Conservation (phyloP, 805 yeast species). For the Ogataea dorogensis region DNA sequence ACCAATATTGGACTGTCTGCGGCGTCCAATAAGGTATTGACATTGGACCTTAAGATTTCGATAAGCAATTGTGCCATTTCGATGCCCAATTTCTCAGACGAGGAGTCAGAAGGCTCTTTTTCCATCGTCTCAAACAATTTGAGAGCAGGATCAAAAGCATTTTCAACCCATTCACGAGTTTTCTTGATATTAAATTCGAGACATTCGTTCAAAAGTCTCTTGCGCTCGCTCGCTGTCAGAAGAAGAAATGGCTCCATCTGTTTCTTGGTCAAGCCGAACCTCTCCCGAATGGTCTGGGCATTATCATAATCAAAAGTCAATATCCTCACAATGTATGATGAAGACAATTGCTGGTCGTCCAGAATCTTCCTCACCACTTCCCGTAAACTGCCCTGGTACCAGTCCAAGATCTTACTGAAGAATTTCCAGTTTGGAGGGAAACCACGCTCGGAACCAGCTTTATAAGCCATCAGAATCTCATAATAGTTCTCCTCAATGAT, state of each 20-base stretch:
- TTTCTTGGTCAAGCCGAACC: slow-evolving; percentile 48
- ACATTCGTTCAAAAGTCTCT: slow-evolving; percentile 73
- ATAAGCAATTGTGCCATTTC: slow-evolving; percentile 30
- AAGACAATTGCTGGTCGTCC: slow-evolving; percentile 53
- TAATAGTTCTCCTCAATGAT: slow-evolving; percentile 76
- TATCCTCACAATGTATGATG: slow-evolving; percentile 68
- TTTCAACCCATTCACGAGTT: slow-evolving; percentile 82
- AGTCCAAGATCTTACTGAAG: slow-evolving; percentile 54
- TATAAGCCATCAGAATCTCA: slow-evolving; percentile 69
- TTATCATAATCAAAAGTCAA: slow-evolving; percentile 75
- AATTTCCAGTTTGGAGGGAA: slow-evolving; percentile 79
- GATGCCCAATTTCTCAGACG: slow-evolving; percentile 27
- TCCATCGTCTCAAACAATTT: slow-evolving; percentile 60
- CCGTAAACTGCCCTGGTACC: slow-evolving; percentile 68
- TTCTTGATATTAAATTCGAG: slow-evolving; percentile 65
- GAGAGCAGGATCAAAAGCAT: slow-evolving; percentile 35
- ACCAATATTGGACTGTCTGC: slow-evolving; percentile 30
- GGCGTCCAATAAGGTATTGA: slow-evolving; percentile 40
- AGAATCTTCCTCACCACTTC: slow-evolving; percentile 62
- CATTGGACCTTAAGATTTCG: slow-evolving; percentile 27
- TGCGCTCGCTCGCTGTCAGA: slow-evolving; percentile 59
- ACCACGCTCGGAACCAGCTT: slow-evolving; percentile 52
- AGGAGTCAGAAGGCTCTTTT: slow-evolving; percentile 57
- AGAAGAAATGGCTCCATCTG: slow-evolving; percentile 51
- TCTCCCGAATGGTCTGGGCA: slow-evolving; percentile 48